Evolutionary conservation across 345 rosid genomes (phyloP), one percentile per base, ranked within the genome.

Genomic region (Aegle marmelos): DNA sequence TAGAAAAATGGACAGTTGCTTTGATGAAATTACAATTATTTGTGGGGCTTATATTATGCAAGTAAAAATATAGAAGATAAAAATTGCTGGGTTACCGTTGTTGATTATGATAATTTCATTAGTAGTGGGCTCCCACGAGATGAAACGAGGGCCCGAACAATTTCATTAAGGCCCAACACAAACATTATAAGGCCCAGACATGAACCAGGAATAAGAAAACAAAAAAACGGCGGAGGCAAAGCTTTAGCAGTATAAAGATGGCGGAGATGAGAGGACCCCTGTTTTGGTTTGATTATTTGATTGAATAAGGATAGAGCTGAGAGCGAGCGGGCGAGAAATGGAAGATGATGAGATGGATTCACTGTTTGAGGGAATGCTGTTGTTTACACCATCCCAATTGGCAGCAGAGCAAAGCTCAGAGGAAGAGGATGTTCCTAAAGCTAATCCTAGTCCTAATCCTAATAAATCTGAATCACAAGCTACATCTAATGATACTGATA

Each of bases 281-380:
- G 25, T 17, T 65, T 66, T 37, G 30, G 22, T 39, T 36, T 39
- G 50, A 37, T 67, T 9, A 30, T 7, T 3, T 6, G 21, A 27
- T 36, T 6, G 36, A 9, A 19, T 13, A 74, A 63, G 25, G n/a
- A 13, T 7, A 2, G 19, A 70, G 79, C 60, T 77, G 33, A 61
- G 78, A 63, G 13, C 11, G 13, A 63, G 27, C 48, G 6, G 82
- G 83, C 84, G 84, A 70, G n/a, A 60, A 27, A 85, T 83, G 69
- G 86, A 82, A 30, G 74, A 78, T 13, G 91, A 81, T 69, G 90
- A 89, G 17, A 84, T 91, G 89, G 97, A 90, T 70, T 94, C 98
- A 0, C 86, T 94, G 63, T 94, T 94, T 82, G 97, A 94, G 71
- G 98, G 97, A 62, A 94, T 94, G 98, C 94, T 84, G 11, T 82